Evolutionary conservation across 495 filamentous ascomycete species (phyloP), one percentile per base, ranked within the genome.

Genomic region (Aspergillus steynii): DNA sequence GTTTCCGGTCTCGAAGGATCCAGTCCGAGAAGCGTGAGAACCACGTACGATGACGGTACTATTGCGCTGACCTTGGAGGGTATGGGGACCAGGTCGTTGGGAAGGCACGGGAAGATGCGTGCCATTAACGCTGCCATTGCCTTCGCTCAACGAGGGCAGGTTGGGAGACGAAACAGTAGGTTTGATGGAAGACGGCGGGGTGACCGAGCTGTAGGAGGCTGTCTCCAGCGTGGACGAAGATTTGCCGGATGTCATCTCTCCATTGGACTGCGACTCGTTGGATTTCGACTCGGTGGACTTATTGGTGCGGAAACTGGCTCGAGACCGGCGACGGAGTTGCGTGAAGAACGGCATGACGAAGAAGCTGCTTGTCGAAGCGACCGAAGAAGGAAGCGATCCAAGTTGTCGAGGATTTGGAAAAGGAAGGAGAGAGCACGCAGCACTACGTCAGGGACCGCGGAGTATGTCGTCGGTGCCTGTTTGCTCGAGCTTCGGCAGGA

Each of bases 291-390:
- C 82, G 51, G 80, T 82, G 27, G 84, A 83, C 46, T 77, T 78
- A 48, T 80, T 79, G 31, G 82, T 80, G 55, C 77, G 77, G 74
- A 90, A 85, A 77, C 80, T 87, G 56, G 88, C 82, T 69, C 80
- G 87, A 64, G 90, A 90, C 59, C 86, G 86, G 65, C 91, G 85
- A 64, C 90, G 88, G 53, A 96, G 74, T 63, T 90, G 85, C 71
- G 87, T 92, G 73, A 96, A 82, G 70, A 96, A 92, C 47, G 89
- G 74, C 82, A 84, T 84, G 58, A 46, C 65, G 62, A 48, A 32
- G 9, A 14, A 32, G 42, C 1, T 50, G 42, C 1, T 50, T 1
- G 27, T 29, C 37, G 37, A 1, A 10, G 37, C 46, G 25, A 55
- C 20, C 29, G 53, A 20, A 4, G 12, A 47, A 28, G 29, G 37